Evolutionary conservation across 2,329 filamentous ascomycete species (phyloP).

Genomic region (Paecilomyces fulvus): DNA sequence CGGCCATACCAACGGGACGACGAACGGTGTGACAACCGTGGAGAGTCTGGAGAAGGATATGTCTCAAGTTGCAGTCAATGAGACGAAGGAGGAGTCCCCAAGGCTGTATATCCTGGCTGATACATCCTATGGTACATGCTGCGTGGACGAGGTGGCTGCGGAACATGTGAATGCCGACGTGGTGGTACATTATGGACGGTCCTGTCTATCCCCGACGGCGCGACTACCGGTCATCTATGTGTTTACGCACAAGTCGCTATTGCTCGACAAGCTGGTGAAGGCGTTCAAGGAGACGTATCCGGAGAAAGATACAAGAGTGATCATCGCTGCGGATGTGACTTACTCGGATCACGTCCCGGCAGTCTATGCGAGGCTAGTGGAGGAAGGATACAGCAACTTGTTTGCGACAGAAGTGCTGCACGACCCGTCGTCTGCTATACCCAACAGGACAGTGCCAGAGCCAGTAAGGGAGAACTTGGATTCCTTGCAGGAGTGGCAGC

Average conservation of each 20-base stretch:
- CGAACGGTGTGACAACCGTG: slow-evolving; percentile 4
- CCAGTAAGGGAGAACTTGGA: slow-evolving; percentile 38
- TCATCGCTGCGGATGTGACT: slow-evolving; percentile 84
- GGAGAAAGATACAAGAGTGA: slow-evolving; percentile 53
- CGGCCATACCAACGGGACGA: slow-evolving; percentile 4
- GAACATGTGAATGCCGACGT: slow-evolving; percentile 87
- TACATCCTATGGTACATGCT: slow-evolving; percentile 94
- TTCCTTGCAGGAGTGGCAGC: slow-evolving; percentile 55
- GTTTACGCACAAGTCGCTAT: slow-evolving; percentile 67
- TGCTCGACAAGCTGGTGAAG: slow-evolving; percentile 49
- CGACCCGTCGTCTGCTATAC: slow-evolving; percentile 70
- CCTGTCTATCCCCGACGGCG: slow-evolving; percentile 84
- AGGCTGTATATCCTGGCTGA: slow-evolving; percentile 80
- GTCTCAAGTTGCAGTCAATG: slow-evolving; percentile 17
- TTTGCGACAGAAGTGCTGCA: slow-evolving; percentile 65
- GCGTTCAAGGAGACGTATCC: slow-evolving; percentile 63
- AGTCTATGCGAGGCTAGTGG: slow-evolving; percentile 48
- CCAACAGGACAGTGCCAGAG: slow-evolving; percentile 66
- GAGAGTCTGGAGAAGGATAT: slow-evolving; percentile 16
- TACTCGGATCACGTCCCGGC: slow-evolving; percentile 65
- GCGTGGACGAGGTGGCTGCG: slow-evolving; percentile 91
- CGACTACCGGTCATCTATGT: slow-evolving; percentile 82
- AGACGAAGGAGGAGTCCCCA: slow-evolving; percentile 17
- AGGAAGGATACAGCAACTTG: slow-evolving; percentile 60
- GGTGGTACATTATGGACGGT: slow-evolving; percentile 87